Evolutionary conservation across 2,329 filamentous ascomycete species (phyloP), one percentile per base, ranked within the genome.

Genomic region (Aspergillus calidoustus): DNA sequence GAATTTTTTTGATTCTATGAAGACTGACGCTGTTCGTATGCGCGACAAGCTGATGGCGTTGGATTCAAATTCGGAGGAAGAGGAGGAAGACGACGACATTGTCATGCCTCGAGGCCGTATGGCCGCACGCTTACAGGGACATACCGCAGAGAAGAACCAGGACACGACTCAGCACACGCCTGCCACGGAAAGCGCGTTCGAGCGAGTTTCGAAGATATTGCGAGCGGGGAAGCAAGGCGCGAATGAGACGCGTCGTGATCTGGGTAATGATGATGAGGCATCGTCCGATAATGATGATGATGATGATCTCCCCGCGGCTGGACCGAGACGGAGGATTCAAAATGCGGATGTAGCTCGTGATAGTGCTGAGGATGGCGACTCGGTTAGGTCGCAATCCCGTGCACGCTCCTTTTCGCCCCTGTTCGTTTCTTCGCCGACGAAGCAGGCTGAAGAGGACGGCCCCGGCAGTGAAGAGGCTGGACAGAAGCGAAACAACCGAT

Each of bases 51-150:
- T 11, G 11, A 41, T 41, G 34, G 44, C 28, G 7, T 41, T 61
- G 53, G 17, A 30, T 5, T 55, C 59, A 25, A 57, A 66, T 34
- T 50, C 54, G 4, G 62, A 63, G 7, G 59, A 57, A 3, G 71
- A 67, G 4, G 73, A 78, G 3, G 74, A 78, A 2, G 80, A 83
- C n/a, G 82, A 83, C n/a, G 80, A 83, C 38, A 80, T 77, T 31
- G 78, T 84, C 52, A 75, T 83, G 49, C 89, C 89, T 0, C 83
- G 84, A 58, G 89, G 89, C 25, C 84, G 85, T 56, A 80, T 91
- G 67, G 89, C 89, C 13, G 83, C 89, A 17, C 82, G 86, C 55
- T 87, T 92, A 83, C 83, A 85, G 64, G 83, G 72, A 28, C 62
- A 68, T 31, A 63, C 67, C 13, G 67, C 72, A 31, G 68, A 71